These are phyloP conservation scores for Leptographium lundbergii DNA, from an alignment of 2,329 filamentous ascomycete species.

Conservation along the genomic window DNA sequence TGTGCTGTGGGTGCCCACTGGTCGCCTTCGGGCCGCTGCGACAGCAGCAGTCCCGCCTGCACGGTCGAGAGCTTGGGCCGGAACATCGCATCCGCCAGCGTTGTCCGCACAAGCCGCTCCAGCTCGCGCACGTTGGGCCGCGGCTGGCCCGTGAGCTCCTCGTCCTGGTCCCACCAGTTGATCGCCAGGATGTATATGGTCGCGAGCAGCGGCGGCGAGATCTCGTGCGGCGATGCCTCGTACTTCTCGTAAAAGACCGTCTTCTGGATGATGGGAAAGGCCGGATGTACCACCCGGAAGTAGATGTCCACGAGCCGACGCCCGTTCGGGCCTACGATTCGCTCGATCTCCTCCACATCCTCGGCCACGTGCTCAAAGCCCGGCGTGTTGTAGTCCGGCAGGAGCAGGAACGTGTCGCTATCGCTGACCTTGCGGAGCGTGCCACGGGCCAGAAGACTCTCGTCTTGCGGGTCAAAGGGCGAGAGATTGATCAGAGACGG, in stretches of 20 bases:
- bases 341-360: conserved; percentile 52
- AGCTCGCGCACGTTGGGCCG: conserved; percentile 27
- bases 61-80: conserved; percentile 42
- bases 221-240: conserved; percentile 40
- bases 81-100: conserved; percentile 34
- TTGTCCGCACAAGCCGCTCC: conserved; percentile 23
- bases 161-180: conserved; percentile 48
- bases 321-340: conserved; percentile 50
- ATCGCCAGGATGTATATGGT: conserved; percentile 51
- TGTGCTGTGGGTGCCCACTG: conserved; percentile 38
- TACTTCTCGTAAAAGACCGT: conserved; percentile 51
- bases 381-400: conserved; percentile 60
- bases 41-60: conserved; percentile 39
- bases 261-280: conserved; percentile 47
- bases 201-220: conserved; percentile 45
- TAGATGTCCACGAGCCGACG: conserved; percentile 53
- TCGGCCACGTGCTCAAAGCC: conserved; percentile 58
- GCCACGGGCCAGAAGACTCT: conserved; percentile 58
- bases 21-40: conserved; percentile 34
- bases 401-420: conserved; percentile 66
- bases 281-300: conserved; percentile 48
- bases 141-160: conserved; percentile 31
- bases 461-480: conserved; percentile 67
- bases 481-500: conserved; percentile 73
- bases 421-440: conserved; percentile 65